Percentiles rank a stretch among this genome's conserved stretches.
These are phyloP conservation scores for Aspergillus sclerotiicarbonarius DNA, from an alignment of 495 filamentous ascomycete species.

Conservation along the genomic window DNA sequence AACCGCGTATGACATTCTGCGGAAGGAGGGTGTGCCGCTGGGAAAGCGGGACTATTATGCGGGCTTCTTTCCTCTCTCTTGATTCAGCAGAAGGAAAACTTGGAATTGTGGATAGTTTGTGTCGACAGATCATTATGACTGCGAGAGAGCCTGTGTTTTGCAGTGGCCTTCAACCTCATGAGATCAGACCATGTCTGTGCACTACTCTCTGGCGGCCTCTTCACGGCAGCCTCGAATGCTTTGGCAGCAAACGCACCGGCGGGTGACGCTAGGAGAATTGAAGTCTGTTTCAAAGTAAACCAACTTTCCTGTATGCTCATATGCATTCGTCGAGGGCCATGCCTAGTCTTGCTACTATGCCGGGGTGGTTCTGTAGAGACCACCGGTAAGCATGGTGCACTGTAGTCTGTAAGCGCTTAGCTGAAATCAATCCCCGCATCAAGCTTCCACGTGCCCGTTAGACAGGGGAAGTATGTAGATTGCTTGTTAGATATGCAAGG, in stretches of 20 bases:
- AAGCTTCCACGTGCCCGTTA: too few species aligned
- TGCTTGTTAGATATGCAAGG: too few species aligned
- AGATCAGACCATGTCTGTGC: not conserved
- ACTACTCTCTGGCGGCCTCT: not conserved
- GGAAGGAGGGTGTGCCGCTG: conserved; percentile 54
- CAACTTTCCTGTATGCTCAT: not conserved
- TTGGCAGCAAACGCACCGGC: not conserved
- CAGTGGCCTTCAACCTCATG: not conserved
- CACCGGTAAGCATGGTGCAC: too few species aligned
- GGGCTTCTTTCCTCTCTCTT: conserved; percentile 18
- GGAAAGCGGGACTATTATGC: conserved; percentile 50
- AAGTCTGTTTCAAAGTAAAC: not conserved
- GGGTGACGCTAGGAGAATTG: not conserved
- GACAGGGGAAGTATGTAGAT: too few species aligned
- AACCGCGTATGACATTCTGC: conserved; percentile 56
- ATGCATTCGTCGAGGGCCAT: not conserved
- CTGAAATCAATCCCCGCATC: too few species aligned
- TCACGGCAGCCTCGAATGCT: not conserved
- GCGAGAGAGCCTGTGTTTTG: not conserved
- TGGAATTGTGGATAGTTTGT: not conserved
- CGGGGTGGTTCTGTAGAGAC: not conserved
- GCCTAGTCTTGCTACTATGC: not conserved
- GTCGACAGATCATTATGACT: not conserved
- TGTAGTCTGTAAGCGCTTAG: too few species aligned
- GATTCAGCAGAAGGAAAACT: too few species aligned